A percentile compares a stretch with the other conserved stretches of the same genome.
Conservation (phyloP, 192 early-diverging fungal genomes). For the Oehlia diaphana region DNA sequence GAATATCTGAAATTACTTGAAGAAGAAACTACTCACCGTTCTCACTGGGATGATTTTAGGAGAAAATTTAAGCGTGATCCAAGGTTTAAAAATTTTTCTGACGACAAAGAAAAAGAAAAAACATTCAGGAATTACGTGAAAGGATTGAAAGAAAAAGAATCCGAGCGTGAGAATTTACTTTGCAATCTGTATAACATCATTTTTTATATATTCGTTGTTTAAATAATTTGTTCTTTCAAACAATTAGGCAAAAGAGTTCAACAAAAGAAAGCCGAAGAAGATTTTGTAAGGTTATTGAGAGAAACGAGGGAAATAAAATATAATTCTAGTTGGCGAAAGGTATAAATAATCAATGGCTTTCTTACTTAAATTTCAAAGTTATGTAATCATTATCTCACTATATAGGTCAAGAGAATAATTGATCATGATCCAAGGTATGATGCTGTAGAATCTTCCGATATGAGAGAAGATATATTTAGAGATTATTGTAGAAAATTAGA, state of each 20-base stretch:
- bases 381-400: neutral
- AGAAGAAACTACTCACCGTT: constrained; percentile 49
- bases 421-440: constrained; percentile 66
- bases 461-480: constrained; percentile 70
- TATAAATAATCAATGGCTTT: neutral
- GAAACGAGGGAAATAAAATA: constrained; percentile 56
- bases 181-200: neutral
- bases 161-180: constrained; percentile 26
- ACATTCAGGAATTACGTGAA: constrained; percentile 68
- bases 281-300: constrained; percentile 59
- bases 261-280: constrained; percentile 44
- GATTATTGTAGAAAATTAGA: constrained; percentile 57
- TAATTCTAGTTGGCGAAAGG: constrained; percentile 65
- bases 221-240: constrained; percentile 5
- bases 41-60: constrained; percentile 73
- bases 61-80: constrained; percentile 68
- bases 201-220: neutral
- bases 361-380: neutral
- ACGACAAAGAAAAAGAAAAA: constrained; percentile 60
- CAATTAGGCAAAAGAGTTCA: constrained; percentile 41
- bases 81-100: constrained; percentile 55
- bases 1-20: constrained; percentile 60
- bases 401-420: constrained; percentile 56
- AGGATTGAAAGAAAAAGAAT: constrained; percentile 34
- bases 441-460: constrained; percentile 59